Evolutionary conservation across 140 eudicot species (phyloP), one percentile per base, ranked within the genome.

Genomic region (Oenanthe javanica): DNA sequence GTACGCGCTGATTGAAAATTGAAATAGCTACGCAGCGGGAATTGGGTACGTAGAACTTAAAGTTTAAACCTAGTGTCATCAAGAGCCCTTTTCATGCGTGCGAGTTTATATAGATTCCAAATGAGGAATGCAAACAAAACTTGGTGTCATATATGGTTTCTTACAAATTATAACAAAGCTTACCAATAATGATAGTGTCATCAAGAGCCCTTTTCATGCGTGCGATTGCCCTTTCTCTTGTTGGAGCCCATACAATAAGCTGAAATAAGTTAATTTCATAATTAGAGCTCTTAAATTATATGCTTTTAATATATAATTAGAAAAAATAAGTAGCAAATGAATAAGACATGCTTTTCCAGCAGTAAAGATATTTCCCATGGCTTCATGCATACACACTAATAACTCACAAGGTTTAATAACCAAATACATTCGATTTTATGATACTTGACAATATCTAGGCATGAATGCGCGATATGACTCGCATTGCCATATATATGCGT

Each of bases 191-290:
- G 54, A 91, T 87, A 48, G 99, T 95, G 81, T 95, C 99, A 78
- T 87, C 67, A 81, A 95, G 99, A 83, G 99, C 99, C 89, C 99
- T 90, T 79, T 91, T 92, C 99, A 95, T 95, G 86, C 99, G 96
- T 77, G 85, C 97, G 77, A 92, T 95, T 81, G 99, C 99, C 90
- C 89, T 87, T 77, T 90, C 97, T 88, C 99, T 88, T 61, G 97
- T 95, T 18, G 99, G 99, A 81, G 92, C 99, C 99, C 99, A 95
- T n/a, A 95, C 99, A 71, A 95, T 92, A 82, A 95, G 99, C 99
- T 95, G 79, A 83, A 81, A 85, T 66, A 43, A 74, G 59, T 75
- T 75, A 16, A 4, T 48, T 45, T 46, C 25, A 81, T 55, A n/a
- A 27, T 64, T 19, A 78, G 51, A 72, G 80, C 36, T 31, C 50